Evolutionary conservation across 768 basidiomycete species (phyloP).

Genomic region (Lentinula raphanica): DNA sequence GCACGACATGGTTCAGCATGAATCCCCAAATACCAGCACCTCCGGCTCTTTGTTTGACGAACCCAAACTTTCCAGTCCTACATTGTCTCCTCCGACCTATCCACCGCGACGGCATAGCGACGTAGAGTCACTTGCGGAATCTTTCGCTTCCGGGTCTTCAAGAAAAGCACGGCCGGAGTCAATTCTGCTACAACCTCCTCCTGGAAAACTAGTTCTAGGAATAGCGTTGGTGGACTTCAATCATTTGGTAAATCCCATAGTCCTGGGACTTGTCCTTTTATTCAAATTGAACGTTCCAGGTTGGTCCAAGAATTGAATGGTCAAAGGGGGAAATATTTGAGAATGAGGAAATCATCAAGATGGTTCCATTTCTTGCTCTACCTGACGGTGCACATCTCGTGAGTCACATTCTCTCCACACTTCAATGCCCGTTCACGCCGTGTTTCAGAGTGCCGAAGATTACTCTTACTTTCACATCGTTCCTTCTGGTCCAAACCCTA

Average conservation of each 20-base stretch:
- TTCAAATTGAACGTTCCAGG: constrained; percentile 35
- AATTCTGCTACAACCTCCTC: constrained; percentile 55
- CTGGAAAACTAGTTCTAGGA: constrained; percentile 69
- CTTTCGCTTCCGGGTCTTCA: constrained; percentile 60
- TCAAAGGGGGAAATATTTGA: constrained; percentile 72
- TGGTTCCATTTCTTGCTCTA: constrained; percentile 91
- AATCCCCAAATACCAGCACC: constrained; percentile 48
- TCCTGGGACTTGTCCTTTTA: constrained; percentile 8
- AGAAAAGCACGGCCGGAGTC: constrained; percentile 78
- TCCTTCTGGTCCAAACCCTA: constrained; percentile 60
- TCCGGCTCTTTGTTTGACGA: constrained; percentile 43
- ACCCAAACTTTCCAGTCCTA: constrained; percentile 25
- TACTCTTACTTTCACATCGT: constrained; percentile 96
- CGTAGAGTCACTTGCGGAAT: constrained; percentile 40
- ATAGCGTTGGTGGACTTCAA: constrained; percentile 95
- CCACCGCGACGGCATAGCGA: constrained; percentile 42
- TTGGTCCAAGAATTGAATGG: constrained; percentile 91
- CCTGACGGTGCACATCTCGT: constrained; percentile 97
- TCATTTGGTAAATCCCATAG: constrained; percentile 59
- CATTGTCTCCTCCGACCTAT: constrained; percentile 41
- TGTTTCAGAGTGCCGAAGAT: constrained; percentile 74
- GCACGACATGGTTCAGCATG: constrained; percentile 31
- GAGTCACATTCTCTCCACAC: constrained; percentile 21
- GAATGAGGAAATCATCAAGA: constrained; percentile 79
- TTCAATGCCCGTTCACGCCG: constrained; percentile 5